Evolutionary conservation across 768 basidiomycete genomes (phyloP).

Genomic region (Lepiota venenata): DNA sequence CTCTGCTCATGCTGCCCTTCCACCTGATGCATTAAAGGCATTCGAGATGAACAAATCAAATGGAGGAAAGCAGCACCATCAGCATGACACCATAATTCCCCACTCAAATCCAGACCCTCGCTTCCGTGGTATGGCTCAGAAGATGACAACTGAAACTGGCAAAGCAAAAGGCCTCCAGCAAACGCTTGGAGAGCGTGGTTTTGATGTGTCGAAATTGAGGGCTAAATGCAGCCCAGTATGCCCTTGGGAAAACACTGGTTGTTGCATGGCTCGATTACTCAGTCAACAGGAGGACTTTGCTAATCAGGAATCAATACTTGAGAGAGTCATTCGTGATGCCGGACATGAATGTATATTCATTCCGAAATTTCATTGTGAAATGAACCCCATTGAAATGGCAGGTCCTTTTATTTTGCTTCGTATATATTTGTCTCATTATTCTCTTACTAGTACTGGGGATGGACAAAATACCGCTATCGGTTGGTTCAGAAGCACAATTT

Average conservation of each 20-base stretch:
- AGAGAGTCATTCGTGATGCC: slow-evolving; percentile 23
- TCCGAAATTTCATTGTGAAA: too few species aligned
- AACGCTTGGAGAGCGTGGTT: slow-evolving; percentile 36
- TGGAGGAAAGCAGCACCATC: slow-evolving; percentile 33
- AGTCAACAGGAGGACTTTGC: slow-evolving; percentile 34
- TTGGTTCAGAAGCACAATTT: too few species aligned
- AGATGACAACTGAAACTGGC: slow-evolving; percentile 30
- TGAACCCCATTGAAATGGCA: slow-evolving; percentile 37
- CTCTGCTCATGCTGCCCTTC: slow-evolving; percentile 35
- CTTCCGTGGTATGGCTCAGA: slow-evolving; percentile 25
- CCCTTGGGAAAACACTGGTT: slow-evolving; percentile 10
- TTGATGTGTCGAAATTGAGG: slow-evolving; percentile 23
- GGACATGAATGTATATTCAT: slow-evolving; percentile 26
- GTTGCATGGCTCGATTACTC: slow-evolving; percentile 32
- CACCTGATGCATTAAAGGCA: slow-evolving; percentile 34
- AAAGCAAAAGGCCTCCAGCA: slow-evolving; percentile 30
- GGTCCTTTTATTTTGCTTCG: too few species aligned
- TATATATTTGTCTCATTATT: too few species aligned
- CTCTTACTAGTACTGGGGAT: too few species aligned
- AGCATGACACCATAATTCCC: slow-evolving; percentile 35
- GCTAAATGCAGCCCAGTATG: slow-evolving; percentile 13
- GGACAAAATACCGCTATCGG: too few species aligned
- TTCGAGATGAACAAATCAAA: slow-evolving; percentile 39
- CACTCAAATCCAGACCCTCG: slow-evolving; percentile 25
- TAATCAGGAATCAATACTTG: slow-evolving; percentile 29